Evolutionary conservation across 2,329 filamentous ascomycete species (phyloP).

Genomic region (Hypoxylon sp.): DNA sequence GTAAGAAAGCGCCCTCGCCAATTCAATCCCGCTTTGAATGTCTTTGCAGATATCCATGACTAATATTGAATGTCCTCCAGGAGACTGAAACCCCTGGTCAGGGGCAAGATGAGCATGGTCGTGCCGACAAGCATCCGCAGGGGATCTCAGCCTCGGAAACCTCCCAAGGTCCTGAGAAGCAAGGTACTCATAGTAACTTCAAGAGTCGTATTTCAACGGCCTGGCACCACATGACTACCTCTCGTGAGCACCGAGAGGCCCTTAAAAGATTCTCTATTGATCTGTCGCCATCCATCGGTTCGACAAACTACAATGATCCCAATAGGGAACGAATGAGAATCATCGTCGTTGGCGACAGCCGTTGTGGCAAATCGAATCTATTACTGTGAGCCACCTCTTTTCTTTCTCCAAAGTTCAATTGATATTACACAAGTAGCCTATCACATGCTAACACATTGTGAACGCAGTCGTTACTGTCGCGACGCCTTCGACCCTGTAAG

Average conservation of each 20-base stretch:
- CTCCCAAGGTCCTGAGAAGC: conserved; percentile 27
- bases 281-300: conserved; percentile 33
- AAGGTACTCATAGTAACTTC: conserved; percentile 32
- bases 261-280: conserved; percentile 23
- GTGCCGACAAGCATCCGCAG: conserved; percentile 48
- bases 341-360: conserved; percentile 52
- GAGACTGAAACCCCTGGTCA: conserved; percentile 32
- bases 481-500: conserved; percentile 47
- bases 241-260: conserved; percentile 12
- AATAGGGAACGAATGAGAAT: conserved; percentile 51
- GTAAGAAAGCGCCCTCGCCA: conserved; percentile 36
- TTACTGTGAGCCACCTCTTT: conserved; percentile 46
- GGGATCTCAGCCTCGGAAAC: conserved; percentile 18
- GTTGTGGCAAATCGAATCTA: conserved; percentile 53
- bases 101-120: conserved; percentile 35
- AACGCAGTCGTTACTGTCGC: conserved; percentile 50
- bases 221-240: conserved; percentile 40
- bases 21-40: not conserved
- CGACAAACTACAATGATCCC: conserved; percentile 36
- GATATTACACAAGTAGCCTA: not conserved
- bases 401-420: not conserved
- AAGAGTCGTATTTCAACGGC: conserved; percentile 45
- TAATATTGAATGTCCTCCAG: conserved; percentile 19
- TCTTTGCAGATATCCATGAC: not conserved
- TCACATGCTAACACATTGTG: conserved; percentile 14